phyloP scores from a whole-genome alignment of 768 basidiomycete species.

The Lanmaoa rubissima region DNA sequence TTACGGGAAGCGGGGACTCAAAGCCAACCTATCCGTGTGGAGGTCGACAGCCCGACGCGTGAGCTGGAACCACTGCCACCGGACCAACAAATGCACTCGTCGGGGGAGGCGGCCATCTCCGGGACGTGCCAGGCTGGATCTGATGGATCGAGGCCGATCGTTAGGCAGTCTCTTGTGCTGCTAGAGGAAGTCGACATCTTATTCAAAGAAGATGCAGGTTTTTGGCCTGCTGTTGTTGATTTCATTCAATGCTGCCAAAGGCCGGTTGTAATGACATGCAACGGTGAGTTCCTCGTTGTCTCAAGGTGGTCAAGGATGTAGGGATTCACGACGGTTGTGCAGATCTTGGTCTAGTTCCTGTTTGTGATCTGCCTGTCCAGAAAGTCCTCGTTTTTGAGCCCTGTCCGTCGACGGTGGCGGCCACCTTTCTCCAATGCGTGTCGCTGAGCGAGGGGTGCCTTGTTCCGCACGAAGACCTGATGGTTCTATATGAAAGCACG shows the following conservation, averaged over 20 bases:
- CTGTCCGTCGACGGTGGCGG: slow-evolving; percentile 51
- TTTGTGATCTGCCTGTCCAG: slow-evolving; percentile 74
- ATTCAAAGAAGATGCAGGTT: slow-evolving; percentile 81
- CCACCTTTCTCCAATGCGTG: slow-evolving; percentile 67
- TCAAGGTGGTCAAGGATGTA: slow-evolving; percentile 8
- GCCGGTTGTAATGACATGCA: slow-evolving; percentile 94
- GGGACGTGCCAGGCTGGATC: slow-evolving; percentile 1
- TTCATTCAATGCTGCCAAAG: slow-evolving; percentile 82
- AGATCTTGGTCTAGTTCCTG: slow-evolving; percentile 77
- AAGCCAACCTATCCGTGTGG: slow-evolving; percentile 23
- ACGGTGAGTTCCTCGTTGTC: slow-evolving; percentile 52
- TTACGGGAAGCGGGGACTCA: slow-evolving; percentile 14
- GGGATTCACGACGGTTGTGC: slow-evolving; percentile 10
- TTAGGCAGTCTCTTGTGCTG: slow-evolving; percentile 85
- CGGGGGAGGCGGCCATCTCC: neutral
- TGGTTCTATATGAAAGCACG: slow-evolving; percentile 44
- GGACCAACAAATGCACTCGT: slow-evolving; percentile 1
- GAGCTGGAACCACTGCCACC: neutral
- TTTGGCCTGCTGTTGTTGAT: slow-evolving; percentile 79
- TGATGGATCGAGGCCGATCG: slow-evolving; percentile 24
- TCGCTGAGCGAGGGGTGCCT: slow-evolving; percentile 54
- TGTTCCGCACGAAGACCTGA: slow-evolving; percentile 42
- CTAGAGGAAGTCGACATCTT: slow-evolving; percentile 95
- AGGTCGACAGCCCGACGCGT: slow-evolving; percentile 8
- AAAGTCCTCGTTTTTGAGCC: slow-evolving; percentile 63